These are phyloP conservation scores for Schizopora paradoxa DNA, from an alignment of 1,284 basidiomycete genomes.

Conservation along the genomic window DNA sequence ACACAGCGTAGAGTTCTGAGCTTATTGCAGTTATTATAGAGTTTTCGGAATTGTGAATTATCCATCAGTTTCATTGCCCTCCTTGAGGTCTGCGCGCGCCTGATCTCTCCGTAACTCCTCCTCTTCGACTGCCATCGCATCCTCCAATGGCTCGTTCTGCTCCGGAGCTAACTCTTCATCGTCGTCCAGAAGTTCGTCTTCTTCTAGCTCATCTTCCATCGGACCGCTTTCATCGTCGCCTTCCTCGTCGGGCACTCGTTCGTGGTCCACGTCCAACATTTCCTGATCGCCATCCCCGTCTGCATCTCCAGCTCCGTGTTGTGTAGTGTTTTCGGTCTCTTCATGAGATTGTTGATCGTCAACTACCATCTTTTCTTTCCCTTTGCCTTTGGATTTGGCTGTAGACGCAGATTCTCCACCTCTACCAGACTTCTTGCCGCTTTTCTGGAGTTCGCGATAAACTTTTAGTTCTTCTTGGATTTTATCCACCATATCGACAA, in stretches of 20 bases:
- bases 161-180: slow-evolving; percentile 19
- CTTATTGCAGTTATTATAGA: too few relatives aligned
- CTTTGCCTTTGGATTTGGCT: slow-evolving; percentile 32
- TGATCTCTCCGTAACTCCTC: slow-evolving; percentile 25
- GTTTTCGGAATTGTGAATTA: too few relatives aligned
- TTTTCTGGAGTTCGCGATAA: slow-evolving; percentile 55
- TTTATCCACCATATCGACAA: slow-evolving; percentile 66
- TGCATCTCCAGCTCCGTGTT: slow-evolving; percentile 15
- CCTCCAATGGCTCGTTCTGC: slow-evolving; percentile 27
- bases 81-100: not conserved
- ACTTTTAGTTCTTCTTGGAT: slow-evolving; percentile 70
- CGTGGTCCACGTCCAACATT: slow-evolving; percentile 11
- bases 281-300: slow-evolving; percentile 23
- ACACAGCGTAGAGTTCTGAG: too few relatives aligned
- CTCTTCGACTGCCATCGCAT: slow-evolving; percentile 31
- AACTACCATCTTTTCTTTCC: slow-evolving; percentile 19
- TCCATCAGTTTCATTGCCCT: not conserved
- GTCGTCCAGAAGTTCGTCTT: slow-evolving; percentile 30
- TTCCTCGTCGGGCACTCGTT: slow-evolving; percentile 25
- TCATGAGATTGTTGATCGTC: slow-evolving; percentile 20
- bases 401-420: slow-evolving; percentile 22
- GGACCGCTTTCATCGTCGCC: slow-evolving; percentile 29
- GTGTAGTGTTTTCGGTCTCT: slow-evolving; percentile 21
- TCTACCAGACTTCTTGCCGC: slow-evolving; percentile 39
- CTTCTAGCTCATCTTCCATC: slow-evolving; percentile 28